Evolutionary conservation across 2,329 filamentous ascomycete genomes (phyloP).

Genomic region (Pseudohalonectria lignicola): DNA sequence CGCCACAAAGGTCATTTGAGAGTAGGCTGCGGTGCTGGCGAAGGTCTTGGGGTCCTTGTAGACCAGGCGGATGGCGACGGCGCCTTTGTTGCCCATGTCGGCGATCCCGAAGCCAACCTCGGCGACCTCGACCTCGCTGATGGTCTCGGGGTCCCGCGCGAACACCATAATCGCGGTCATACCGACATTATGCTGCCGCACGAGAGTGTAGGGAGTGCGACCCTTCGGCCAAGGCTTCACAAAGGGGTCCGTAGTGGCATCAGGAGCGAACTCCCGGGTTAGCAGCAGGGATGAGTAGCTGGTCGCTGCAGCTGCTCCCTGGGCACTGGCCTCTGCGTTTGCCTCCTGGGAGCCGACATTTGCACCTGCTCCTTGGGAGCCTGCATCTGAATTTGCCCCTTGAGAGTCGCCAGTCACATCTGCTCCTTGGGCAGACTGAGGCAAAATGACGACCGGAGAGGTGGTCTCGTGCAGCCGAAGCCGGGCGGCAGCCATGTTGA

Average conservation of each 20-base stretch:
- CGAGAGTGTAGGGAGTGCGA: conserved; percentile 48
- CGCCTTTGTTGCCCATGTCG: conserved; percentile 94
- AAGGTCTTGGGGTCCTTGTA: conserved; percentile 34
- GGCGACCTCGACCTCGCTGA: conserved; percentile 62
- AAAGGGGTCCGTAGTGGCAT: neutral
- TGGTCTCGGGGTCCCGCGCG: conserved; percentile 48
- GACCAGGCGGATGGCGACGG: conserved; percentile 65
- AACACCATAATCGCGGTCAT: conserved; percentile 89
- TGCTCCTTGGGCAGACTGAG: too few species aligned
- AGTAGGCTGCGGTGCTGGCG: conserved; percentile 27
- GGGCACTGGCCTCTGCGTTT: too few species aligned
- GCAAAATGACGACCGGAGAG: too few species aligned
- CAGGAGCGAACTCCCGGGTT: neutral
- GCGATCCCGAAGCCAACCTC: conserved; percentile 75
- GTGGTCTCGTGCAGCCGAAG: too few species aligned
- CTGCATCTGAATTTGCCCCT: too few species aligned
- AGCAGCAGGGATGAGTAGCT: neutral
- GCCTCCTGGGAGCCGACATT: conserved; percentile 1
- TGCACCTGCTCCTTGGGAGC: too few species aligned
- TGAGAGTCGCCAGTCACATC: neutral
- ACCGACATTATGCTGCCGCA: conserved; percentile 66
- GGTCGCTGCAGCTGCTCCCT: too few species aligned
- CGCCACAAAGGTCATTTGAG: conserved; percentile 76
- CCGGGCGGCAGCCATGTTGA: conserved; percentile 55
- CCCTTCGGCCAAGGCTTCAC: conserved; percentile 3